Base-by-base conservation (phyloP, 768 basidiomycete genomes). In the Lyophyllum atratum region DNA sequence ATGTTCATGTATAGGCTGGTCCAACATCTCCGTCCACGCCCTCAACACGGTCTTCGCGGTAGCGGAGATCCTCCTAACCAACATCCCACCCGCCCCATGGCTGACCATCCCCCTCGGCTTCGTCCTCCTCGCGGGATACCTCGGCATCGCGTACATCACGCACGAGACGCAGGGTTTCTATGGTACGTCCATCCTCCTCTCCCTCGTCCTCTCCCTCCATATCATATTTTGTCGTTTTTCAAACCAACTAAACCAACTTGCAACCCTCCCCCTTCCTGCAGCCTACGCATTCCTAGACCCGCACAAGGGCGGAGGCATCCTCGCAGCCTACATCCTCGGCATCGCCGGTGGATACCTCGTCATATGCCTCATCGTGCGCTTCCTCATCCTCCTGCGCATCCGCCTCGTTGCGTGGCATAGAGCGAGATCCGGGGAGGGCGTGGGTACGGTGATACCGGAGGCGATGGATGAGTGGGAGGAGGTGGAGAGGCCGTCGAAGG, bases 231-330 rank as follows among this genome's bases (percentile, higher is more conserved):
- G 19, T 42, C 2, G 11, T 31, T 5, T 31, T 5, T 31, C 5
- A 31, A 45, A 9, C 45, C 25, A 34, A 33, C 33, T 17, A 37
- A 8, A 40, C 3, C 31, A 33, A 42, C 34, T 6, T 4, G 17
- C 12, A 15, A 9, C 34, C 34, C 14, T 3, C 14, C 17, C 28
- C n/a, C 14, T 37, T 42, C 17, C 26, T 26, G 9, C 57, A 90
- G 88, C 83, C 1, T 91, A 90, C 68, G 47, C 67, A 11, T 91
- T 90, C 75, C 80, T 91, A 8, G 67, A 90, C 62, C 87, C 89
- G 0, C 25, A 59, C 8, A 69, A 64, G 15, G 67, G 81, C 55
- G 67, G 72, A 22, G 74, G 62, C 4, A 62, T 75, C 31, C 72
- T 90, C 44, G 85, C 84, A 0, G 85, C 68, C 0, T 90, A 89